Evolutionary conservation across 768 basidiomycete species (phyloP).

Genomic region (Xerocomellus intermedius): DNA sequence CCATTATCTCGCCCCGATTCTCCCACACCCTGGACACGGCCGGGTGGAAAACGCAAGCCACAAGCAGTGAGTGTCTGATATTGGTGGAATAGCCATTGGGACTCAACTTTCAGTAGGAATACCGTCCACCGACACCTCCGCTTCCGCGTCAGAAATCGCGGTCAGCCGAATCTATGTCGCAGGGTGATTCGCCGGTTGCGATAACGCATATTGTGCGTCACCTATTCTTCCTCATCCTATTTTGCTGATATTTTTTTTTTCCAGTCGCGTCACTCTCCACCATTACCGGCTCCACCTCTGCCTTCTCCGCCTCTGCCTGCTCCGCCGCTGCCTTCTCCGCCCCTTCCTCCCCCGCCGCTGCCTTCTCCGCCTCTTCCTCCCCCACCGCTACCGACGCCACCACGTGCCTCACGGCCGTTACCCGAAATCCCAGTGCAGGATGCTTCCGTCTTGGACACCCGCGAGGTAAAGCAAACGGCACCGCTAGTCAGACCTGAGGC

Average conservation of each 20-base stretch:
- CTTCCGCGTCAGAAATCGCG: constrained; percentile 40
- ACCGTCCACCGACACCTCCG: constrained; percentile 61
- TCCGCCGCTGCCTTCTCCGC: constrained; percentile 19
- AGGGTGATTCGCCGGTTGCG: constrained; percentile 31
- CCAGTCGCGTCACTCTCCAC: constrained; percentile 28
- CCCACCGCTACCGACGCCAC: constrained; percentile 28
- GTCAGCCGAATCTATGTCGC: constrained; percentile 29
- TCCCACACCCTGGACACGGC: constrained; percentile 35
- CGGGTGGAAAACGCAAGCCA: constrained; percentile 23
- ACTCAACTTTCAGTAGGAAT: constrained; percentile 36
- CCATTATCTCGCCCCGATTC: constrained; percentile 36
- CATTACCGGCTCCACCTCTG: constrained; percentile 17
- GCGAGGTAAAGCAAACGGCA: constrained; percentile 17
- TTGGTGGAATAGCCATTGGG: background rate
- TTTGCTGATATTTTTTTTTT: background rate
- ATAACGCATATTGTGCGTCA: constrained; percentile 26
- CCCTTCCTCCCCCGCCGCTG: constrained; percentile 4
- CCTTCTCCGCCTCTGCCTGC: constrained; percentile 12
- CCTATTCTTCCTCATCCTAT: constrained; percentile 3
- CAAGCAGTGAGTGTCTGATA: constrained; percentile 24
- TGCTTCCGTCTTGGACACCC: constrained; percentile 5
- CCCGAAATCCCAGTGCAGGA: constrained; percentile 31
- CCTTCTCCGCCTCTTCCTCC: constrained; percentile 22
- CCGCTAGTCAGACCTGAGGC: constrained; percentile 19
- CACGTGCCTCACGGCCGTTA: constrained; percentile 27